These are phyloP conservation scores for Agapanthus africanus DNA, from an alignment of 106 monocot species.

Conservation along the genomic window DNA sequence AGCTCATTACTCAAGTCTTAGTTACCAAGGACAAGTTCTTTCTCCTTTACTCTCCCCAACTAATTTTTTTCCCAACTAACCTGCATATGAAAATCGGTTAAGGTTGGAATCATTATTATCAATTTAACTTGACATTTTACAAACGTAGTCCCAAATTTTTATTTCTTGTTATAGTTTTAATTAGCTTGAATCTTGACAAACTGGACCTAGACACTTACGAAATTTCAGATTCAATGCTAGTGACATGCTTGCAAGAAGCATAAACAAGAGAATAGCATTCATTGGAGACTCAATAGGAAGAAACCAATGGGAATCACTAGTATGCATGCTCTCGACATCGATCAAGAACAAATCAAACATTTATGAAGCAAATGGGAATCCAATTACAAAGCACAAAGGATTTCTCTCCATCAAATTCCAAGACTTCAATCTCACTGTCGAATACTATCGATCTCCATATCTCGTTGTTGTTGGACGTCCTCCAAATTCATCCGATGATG, in stretches of 20 bases:
- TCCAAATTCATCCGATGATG: constrained; percentile 13
- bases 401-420: constrained; percentile 61
- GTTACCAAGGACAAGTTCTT: no score
- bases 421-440: constrained; percentile 70
- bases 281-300: constrained; percentile 88
- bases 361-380: constrained; percentile 39
- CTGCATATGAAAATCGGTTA: no score
- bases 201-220: no score
- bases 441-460: constrained; percentile 75
- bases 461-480: constrained; percentile 54
- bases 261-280: constrained; percentile 63
- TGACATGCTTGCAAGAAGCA: constrained; percentile 59
- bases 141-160: no score
- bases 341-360: constrained; percentile 25
- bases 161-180: no score
- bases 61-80: no score
- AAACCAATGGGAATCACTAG: constrained; percentile 93
- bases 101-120: no score
- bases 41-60: no score
- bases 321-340: constrained; percentile 58
- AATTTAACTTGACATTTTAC: no score
- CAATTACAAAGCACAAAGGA: constrained; percentile 87
- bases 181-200: no score
- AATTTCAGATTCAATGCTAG: constrained; percentile 64
- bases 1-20: no score